Base-by-base conservation (phyloP, 2,329 filamentous ascomycete species). In the Colletotrichum spinosum region DNA sequence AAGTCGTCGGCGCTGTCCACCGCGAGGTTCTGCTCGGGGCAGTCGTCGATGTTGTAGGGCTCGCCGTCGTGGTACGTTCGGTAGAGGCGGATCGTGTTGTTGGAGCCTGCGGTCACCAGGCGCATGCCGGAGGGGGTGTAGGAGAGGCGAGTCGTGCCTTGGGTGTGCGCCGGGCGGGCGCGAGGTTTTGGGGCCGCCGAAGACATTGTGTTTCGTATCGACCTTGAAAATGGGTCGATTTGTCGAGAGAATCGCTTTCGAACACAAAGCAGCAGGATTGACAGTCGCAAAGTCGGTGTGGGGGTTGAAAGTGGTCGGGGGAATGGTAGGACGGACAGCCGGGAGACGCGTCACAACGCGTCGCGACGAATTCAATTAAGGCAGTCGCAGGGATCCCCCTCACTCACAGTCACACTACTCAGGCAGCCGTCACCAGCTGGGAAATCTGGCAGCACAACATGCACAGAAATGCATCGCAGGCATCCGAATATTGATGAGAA, bases 71-170 rank as follows among this genome's bases (percentile, higher is more conserved):
- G 96, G 66, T 93, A 93, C 12, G 94, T 96, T 70, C 91, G 92
- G 82, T 97, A 99, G 54, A 98, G 88, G 54, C 97, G 92, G 73
- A 97, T 94, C 8, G 93, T 93, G 74, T 97, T 97, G 81, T 98
- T 97, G 65, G 93, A 91, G 69, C 96, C 96, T 67, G 94, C 94
- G 10, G 96, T 98, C 70, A 98, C 88, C 63, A 99, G 85, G 72
- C 92, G 92, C 70, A 86, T 87, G 68, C 97, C 96, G 77, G 97
- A 90, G 7, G 93, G 92, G 1, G 94, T 97, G 79, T 98, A 98
- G 69, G 92, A 88, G 70, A 97, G 89, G 71, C 90, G 94, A 2
- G 97, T 98, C 62, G 89, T 88, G 69, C 97, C 97, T 58, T 92
- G 90, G 3, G 93, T 94, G 79, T 99, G 88, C 8, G 87, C 88